Evolutionary conservation across 2,329 filamentous ascomycete species (phyloP).

Genomic region (Tympanopsis confertula): DNA sequence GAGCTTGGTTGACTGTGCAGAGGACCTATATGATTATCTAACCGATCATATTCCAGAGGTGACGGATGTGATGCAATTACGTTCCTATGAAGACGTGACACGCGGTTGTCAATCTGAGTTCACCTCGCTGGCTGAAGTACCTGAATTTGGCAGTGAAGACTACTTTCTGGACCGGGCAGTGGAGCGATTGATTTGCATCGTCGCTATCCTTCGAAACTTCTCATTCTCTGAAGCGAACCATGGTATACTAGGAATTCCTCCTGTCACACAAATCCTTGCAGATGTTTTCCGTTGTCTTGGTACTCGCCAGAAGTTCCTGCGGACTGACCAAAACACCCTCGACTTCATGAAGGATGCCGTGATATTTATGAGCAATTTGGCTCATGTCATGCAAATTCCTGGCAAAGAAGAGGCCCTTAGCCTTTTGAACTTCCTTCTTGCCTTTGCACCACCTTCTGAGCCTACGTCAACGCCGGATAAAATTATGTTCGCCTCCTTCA

Average conservation of each 20-base stretch:
- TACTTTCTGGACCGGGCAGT: slow-evolving; percentile 58
- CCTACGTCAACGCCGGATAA: slow-evolving; percentile 28
- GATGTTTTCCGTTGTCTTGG: slow-evolving; percentile 57
- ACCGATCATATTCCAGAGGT: slow-evolving; percentile 55
- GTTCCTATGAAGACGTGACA: slow-evolving; percentile 58
- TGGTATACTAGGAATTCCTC: slow-evolving; percentile 41
- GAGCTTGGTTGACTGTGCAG: slow-evolving; percentile 56
- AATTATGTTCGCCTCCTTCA: slow-evolving; percentile 53
- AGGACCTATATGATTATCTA: slow-evolving; percentile 53
- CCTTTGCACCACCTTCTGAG: slow-evolving; percentile 54
- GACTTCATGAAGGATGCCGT: slow-evolving; percentile 70
- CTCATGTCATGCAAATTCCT: slow-evolving; percentile 52
- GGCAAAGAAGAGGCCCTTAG: slow-evolving; percentile 57
- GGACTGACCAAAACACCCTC: slow-evolving; percentile 53
- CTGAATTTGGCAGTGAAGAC: slow-evolving; percentile 49
- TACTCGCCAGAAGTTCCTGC: slow-evolving; percentile 55
- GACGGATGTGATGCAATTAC: slow-evolving; percentile 52
- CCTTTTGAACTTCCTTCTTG: slow-evolving; percentile 57
- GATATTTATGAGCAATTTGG: slow-evolving; percentile 59
- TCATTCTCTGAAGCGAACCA: slow-evolving; percentile 55
- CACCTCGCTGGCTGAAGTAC: slow-evolving; percentile 46
- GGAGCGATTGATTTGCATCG: slow-evolving; percentile 58
- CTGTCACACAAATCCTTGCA: slow-evolving; percentile 53
- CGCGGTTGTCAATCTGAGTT: slow-evolving; percentile 48
- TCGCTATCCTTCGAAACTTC: slow-evolving; percentile 59